Conservation (phyloP, 2,329 filamentous ascomycete species). For the Biscogniauxia marginata region DNA sequence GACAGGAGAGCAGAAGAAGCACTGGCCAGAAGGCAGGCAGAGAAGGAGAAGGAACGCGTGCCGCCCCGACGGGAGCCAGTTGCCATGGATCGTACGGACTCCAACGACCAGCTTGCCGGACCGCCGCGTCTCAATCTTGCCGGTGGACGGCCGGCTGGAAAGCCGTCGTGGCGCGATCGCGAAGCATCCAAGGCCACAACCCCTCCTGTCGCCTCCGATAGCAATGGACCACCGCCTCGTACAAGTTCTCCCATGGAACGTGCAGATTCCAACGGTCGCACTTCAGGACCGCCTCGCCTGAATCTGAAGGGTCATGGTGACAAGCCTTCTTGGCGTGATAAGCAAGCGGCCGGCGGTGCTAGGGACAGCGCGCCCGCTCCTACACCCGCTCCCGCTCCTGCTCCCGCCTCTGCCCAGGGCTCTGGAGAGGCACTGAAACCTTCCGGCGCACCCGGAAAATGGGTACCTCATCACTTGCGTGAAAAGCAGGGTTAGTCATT, state of each 20-base stretch:
- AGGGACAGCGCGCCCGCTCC: slow-evolving; percentile 13
- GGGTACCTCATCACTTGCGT: slow-evolving; percentile 50
- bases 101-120: slow-evolving; percentile 44
- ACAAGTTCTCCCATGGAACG: slow-evolving; percentile 28
- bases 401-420: slow-evolving; percentile 14
- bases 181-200: slow-evolving; percentile 47
- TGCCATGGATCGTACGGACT: slow-evolving; percentile 43
- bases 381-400: slow-evolving; percentile 2
- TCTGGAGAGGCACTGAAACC: slow-evolving; percentile 49
- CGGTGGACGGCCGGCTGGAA: slow-evolving; percentile 34
- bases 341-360: slow-evolving; percentile 28
- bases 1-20: slow-evolving; percentile 86
- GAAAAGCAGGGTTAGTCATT: slow-evolving; percentile 36
- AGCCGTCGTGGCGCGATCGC: slow-evolving; percentile 60
- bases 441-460: slow-evolving; percentile 56
- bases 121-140: slow-evolving; percentile 56
- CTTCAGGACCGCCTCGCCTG: slow-evolving; percentile 54
- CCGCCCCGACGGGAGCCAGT: slow-evolving; percentile 40
- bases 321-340: slow-evolving; percentile 71
- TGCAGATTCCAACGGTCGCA: slow-evolving; percentile 26
- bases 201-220: slow-evolving; percentile 19
- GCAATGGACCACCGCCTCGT: slow-evolving; percentile 30
- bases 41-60: slow-evolving; percentile 52
- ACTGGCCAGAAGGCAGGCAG: slow-evolving; percentile 68
- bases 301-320: slow-evolving; percentile 57